Evolutionary conservation across 768 basidiomycete genomes (phyloP).

Genomic region (Coprinopsis strossmayeri): DNA sequence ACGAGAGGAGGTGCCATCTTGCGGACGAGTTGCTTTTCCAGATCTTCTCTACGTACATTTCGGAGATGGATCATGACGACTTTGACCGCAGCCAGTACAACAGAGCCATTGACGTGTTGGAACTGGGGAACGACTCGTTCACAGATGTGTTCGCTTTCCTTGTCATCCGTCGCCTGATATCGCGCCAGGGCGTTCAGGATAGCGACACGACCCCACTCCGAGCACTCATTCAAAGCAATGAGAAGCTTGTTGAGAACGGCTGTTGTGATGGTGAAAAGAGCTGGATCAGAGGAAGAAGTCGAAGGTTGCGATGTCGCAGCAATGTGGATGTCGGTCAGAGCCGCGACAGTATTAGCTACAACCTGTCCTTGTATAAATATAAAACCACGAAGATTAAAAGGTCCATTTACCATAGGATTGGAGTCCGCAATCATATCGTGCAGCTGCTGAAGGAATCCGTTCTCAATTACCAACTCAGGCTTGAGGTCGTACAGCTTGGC

Average conservation of each 20-base stretch:
- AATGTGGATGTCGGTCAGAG: constrained; percentile 86
- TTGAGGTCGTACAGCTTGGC: constrained; percentile 98
- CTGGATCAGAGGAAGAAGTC: constrained; percentile 46
- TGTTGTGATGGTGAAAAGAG: constrained; percentile 78
- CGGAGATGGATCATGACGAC: constrained; percentile 98
- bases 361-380: constrained; percentile 51
- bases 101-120: constrained; percentile 94
- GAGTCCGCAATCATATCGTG: constrained; percentile 92
- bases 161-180: constrained; percentile 79
- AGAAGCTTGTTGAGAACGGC: constrained; percentile 82
- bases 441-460: constrained; percentile 85
- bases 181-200: constrained; percentile 81
- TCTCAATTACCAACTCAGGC: constrained; percentile 90
- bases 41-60: constrained; percentile 70
- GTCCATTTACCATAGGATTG: constrained; percentile 83
- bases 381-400: constrained; percentile 3
- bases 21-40: constrained; percentile 76
- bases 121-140: constrained; percentile 98
- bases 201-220: constrained; percentile 97
- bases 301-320: constrained; percentile 52
- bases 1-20: constrained; percentile 98
- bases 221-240: constrained; percentile 95
- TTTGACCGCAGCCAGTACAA: constrained; percentile 95
- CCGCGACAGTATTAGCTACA: constrained; percentile 93
- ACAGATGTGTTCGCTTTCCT: constrained; percentile 98